These are phyloP conservation scores for Kregervanrija fluxuum DNA, from an alignment of 805 yeast species.

Conservation along the genomic window DNA sequence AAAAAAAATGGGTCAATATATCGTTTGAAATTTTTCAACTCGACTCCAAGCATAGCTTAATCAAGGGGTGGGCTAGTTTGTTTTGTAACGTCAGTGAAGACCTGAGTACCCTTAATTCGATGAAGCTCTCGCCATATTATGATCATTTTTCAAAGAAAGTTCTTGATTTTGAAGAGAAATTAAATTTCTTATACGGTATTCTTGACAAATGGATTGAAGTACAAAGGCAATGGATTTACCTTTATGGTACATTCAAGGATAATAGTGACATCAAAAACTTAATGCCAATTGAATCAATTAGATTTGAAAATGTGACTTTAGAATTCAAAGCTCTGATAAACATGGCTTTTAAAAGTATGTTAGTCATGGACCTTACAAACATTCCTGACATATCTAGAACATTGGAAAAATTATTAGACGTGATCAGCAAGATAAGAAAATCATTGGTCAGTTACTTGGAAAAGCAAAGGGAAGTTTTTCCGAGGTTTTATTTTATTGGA, in stretches of 20 bases:
- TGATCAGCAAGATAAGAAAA: conserved; percentile 50
- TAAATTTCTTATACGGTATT: conserved; percentile 44
- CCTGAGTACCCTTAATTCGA: conserved; percentile 53
- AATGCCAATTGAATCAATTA: conserved; percentile 60
- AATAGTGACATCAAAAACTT: conserved; percentile 52
- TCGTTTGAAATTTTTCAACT: conserved; percentile 49
- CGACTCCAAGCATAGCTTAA: conserved; percentile 43
- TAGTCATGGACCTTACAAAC: conserved; percentile 48
- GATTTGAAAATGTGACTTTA: conserved; percentile 55
- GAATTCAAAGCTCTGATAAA: conserved; percentile 53
- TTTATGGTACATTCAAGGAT: conserved; percentile 67
- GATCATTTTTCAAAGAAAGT: conserved; percentile 54
- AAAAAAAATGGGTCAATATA: conserved; percentile 46
- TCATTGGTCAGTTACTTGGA: conserved; percentile 77
- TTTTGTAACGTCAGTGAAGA: conserved; percentile 56
- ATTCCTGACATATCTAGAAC: conserved; percentile 41
- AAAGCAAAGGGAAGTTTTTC: conserved; percentile 66
- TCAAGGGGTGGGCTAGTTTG: conserved; percentile 61
- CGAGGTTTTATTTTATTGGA: conserved; percentile 82
- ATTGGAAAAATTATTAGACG: conserved; percentile 45
- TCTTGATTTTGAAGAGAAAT: conserved; percentile 43
- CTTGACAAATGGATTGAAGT: conserved; percentile 74
- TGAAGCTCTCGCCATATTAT: conserved; percentile 63
- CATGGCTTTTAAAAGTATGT: conserved; percentile 38
- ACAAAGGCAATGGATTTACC: conserved; percentile 83